Base-by-base conservation (phyloP, 371 early-diverging fungal genomes). In the Mucor irregularis region DNA sequence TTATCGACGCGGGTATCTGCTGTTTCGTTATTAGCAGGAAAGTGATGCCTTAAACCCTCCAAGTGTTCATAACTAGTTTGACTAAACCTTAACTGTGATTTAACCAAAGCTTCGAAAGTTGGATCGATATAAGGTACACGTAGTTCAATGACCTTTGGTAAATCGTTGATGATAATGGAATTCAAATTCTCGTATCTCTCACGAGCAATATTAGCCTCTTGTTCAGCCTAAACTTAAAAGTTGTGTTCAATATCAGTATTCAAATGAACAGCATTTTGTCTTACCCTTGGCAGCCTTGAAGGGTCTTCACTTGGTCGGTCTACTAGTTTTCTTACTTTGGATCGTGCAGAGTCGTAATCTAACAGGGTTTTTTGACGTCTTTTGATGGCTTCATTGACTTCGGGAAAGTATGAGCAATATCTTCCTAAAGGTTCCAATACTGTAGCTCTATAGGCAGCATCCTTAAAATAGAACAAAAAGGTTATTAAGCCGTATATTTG, bases 101-200 rank as follows among this genome's bases (percentile, higher is more conserved):
- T 93, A 54, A 96, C 88, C 3, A 97, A 73, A 1, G 97, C 97
- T 71, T 96, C 96, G 66, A 98, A 95, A 2, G 90, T 88, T 3
- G 98, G 98, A 46, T 96, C 94, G 28, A 96, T 66, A 53, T 92
- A 93, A 3, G 92, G 86, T 0, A 95, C 90, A 19, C 97, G 81
- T 21, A 92, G 62, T 52, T 92, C 92, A 31, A 98, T 84, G 4
- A 97, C 80, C 64, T 89, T 85, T 17, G 99, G 98, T 28, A 98
- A 82, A 61, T 96, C 97, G 9, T 80, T 70, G 19, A 94, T 65
- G 39, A 98, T 76, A 45, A 89, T 86, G 10, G 71, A 66, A 69
- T 97, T 95, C 58, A 95, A 66, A 31, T 80, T 71, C 40, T 94
- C 93, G 61, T 94, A 98, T 45, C 84, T 62, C 52, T 90, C 88